Conservation (phyloP, 805 yeast species). For the Cyberlindnera misumaiensis region DNA sequence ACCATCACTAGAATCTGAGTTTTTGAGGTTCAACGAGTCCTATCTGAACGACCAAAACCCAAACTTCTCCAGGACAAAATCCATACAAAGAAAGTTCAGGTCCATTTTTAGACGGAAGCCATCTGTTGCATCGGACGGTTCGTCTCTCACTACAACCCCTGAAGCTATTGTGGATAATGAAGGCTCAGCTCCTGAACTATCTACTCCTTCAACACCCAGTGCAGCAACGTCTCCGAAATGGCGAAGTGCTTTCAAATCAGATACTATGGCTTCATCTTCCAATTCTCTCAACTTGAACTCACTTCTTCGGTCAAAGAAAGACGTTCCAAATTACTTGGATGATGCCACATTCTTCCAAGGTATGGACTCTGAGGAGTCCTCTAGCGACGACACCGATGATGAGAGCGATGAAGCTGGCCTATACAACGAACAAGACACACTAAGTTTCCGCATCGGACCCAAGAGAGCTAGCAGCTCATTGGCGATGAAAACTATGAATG, state of each 20-base stretch:
- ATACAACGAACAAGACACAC: constrained; percentile 20
- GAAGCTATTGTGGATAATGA: background rate
- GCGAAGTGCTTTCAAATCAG: background rate
- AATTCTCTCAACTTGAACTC: constrained; percentile 19
- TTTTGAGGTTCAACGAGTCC: constrained; percentile 19
- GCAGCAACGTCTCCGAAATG: no score
- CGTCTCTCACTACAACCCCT: background rate
- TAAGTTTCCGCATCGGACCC: constrained; percentile 19
- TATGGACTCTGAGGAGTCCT: constrained; percentile 16
- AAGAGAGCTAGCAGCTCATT: constrained; percentile 16
- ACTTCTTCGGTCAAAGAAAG: constrained; percentile 17
- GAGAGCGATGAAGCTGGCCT: constrained; percentile 12
- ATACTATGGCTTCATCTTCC: constrained; percentile 14
- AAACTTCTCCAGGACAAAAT: constrained; percentile 9
- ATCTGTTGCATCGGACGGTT: constrained; percentile 3
- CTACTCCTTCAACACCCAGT: no score
- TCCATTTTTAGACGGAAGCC: constrained; percentile 19
- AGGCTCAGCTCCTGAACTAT: background rate
- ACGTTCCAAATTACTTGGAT: constrained; percentile 19
- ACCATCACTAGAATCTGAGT: constrained; percentile 6
- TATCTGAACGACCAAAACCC: constrained; percentile 9
- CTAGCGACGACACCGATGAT: constrained; percentile 8
- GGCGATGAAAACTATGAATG: constrained; percentile 18
- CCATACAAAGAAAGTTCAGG: constrained; percentile 18
- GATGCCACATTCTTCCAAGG: constrained; percentile 21